A percentile compares a stretch with the other conserved stretches of the same genome.
phyloP scores from a whole-genome alignment of 2,329 filamentous ascomycete genomes.

The Cryphonectria nitschkei region DNA sequence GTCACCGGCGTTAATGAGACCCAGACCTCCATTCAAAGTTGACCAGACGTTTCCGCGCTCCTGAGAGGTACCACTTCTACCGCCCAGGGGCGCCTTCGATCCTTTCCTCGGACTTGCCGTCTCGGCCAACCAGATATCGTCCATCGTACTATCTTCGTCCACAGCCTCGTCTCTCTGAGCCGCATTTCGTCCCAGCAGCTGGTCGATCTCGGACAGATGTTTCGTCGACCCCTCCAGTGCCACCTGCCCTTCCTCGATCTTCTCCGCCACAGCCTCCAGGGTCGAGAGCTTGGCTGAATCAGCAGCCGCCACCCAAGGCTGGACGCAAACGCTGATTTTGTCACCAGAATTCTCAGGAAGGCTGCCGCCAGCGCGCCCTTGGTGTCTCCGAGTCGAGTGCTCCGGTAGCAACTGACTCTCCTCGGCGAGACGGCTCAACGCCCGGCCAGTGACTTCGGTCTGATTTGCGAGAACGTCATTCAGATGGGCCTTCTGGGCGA shows the following conservation, averaged over 20 bases:
- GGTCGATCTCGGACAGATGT: slow-evolving; percentile 52
- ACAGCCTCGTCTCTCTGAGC: slow-evolving; percentile 33
- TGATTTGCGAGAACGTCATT: slow-evolving; percentile 54
- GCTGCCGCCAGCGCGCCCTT: slow-evolving; percentile 50
- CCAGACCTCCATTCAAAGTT: slow-evolving; percentile 56
- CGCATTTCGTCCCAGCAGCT: slow-evolving; percentile 47
- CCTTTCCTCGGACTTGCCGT: slow-evolving; percentile 36
- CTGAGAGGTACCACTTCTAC: slow-evolving; percentile 33
- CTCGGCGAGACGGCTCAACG: slow-evolving; percentile 58
- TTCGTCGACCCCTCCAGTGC: slow-evolving; percentile 58
- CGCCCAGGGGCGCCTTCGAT: slow-evolving; percentile 31
- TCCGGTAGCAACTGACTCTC: slow-evolving; percentile 64
- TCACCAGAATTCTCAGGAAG: slow-evolving; percentile 43
- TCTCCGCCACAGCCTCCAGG: slow-evolving; percentile 61
- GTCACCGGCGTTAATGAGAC: slow-evolving; percentile 50
- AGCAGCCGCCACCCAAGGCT: slow-evolving; percentile 63
- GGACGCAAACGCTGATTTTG: slow-evolving; percentile 49
- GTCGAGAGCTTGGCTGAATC: slow-evolving; percentile 63
- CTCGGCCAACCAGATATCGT: slow-evolving; percentile 44
- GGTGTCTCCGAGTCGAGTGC: slow-evolving; percentile 49
- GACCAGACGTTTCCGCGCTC: slow-evolving; percentile 52
- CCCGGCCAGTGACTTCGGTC: slow-evolving; percentile 53
- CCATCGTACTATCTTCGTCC: slow-evolving; percentile 26
- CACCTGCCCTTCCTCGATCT: slow-evolving; percentile 60
- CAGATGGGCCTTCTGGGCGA: slow-evolving; percentile 62